phyloP scores from a whole-genome alignment of 2,329 filamentous ascomycete species.

The Nigrospora osmanthi region DNA sequence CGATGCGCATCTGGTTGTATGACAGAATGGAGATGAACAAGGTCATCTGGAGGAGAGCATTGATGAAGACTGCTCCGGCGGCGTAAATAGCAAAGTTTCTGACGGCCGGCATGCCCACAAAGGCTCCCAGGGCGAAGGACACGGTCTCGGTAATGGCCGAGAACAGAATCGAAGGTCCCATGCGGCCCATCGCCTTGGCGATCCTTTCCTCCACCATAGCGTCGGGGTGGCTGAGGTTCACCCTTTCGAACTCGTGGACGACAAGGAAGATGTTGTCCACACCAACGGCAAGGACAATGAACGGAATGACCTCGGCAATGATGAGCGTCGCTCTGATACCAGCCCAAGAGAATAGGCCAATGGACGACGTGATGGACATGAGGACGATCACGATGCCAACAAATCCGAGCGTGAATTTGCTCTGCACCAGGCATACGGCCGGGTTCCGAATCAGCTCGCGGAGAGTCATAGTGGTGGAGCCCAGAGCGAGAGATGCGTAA shows the following conservation, averaged over 20 bases:
- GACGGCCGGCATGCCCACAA: conserved; percentile 96
- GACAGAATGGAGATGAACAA: conserved; percentile 92
- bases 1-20: conserved; percentile 84
- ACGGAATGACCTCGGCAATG: conserved; percentile 97
- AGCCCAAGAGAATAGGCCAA: conserved; percentile 86
- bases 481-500: conserved; percentile 87
- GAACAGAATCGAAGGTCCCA: conserved; percentile 93
- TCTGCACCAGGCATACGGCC: conserved; percentile 79
- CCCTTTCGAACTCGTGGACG: conserved; percentile 93
- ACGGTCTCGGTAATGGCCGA: conserved; percentile 93
- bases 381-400: conserved; percentile 91
- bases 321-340: conserved; percentile 94
- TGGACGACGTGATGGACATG: conserved; percentile 94
- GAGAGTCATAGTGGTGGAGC: conserved; percentile 75
- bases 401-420: conserved; percentile 93
- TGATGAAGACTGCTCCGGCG: conserved; percentile 92
- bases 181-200: conserved; percentile 81
- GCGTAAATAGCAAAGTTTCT: conserved; percentile 96
- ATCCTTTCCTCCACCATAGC: conserved; percentile 80
- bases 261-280: conserved; percentile 99
- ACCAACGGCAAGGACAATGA: conserved; percentile 90
- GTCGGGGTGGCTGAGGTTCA: conserved; percentile 87
- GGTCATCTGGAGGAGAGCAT: conserved; percentile 91
- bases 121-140: conserved; percentile 85
- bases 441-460: conserved; percentile 75